Conservation (phyloP, 164 flowering plant genomes). For the Aristolochia contorta region DNA sequence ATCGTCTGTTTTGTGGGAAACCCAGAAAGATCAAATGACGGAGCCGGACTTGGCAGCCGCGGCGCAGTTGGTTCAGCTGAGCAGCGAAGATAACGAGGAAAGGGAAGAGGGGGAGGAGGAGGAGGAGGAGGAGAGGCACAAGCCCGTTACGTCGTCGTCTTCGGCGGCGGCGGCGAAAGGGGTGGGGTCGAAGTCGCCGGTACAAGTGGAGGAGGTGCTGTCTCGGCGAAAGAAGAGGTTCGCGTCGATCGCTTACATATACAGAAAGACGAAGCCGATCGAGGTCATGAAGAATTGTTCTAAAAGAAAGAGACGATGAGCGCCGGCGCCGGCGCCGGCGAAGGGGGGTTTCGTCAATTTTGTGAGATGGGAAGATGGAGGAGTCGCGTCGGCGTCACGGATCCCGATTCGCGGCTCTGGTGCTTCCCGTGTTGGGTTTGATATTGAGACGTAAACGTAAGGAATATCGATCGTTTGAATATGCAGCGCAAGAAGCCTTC, state of each 20-base stretch:
- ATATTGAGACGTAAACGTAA: too few relatives aligned
- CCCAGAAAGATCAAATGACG: constrained; percentile 3
- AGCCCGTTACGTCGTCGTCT: constrained; percentile 1
- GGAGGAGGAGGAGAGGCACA: neutral
- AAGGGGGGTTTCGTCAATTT: too few relatives aligned
- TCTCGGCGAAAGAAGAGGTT: constrained; percentile 13
- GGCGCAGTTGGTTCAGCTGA: constrained; percentile 34
- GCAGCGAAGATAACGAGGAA: constrained; percentile 22
- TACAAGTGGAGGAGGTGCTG: constrained; percentile 9
- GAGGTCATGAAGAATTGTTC: neutral
- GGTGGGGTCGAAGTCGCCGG: constrained; percentile 11
- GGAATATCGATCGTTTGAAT: too few relatives aligned
- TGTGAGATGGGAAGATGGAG: too few relatives aligned
- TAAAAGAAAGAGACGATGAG: constrained; percentile 3
- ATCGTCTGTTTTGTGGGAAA: neutral
- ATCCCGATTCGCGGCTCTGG: too few relatives aligned
- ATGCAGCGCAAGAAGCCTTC: too few relatives aligned
- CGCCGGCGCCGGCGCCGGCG: too few relatives aligned
- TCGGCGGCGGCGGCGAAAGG: neutral
- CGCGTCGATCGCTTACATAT: constrained; percentile 2
- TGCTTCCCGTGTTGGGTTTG: too few relatives aligned
- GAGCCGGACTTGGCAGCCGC: constrained; percentile 24
- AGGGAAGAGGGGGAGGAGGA: constrained; percentile 4
- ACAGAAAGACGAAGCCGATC: constrained; percentile 7
- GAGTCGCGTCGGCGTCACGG: too few relatives aligned